These are phyloP conservation scores for Cetraspora pellucida DNA, from an alignment of 192 early-diverging fungal genomes.

Conservation along the genomic window DNA sequence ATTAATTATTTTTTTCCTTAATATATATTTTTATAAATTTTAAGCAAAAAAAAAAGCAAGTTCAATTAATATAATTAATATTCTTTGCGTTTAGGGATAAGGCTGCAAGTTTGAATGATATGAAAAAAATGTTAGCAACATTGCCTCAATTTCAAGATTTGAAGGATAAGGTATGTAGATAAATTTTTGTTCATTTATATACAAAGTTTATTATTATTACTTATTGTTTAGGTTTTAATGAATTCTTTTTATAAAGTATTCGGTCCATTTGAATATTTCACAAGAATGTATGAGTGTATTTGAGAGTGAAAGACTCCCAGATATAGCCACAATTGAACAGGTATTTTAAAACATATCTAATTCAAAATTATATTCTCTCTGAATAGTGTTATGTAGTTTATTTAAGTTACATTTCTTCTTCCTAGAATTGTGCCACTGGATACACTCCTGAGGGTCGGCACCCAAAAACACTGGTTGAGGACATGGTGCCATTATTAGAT, in stretches of 20 bases:
- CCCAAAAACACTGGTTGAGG: conserved; percentile 69
- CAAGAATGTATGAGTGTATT: conserved; percentile 81
- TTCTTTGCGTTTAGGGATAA: conserved; percentile 45
- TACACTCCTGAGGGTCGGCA: conserved; percentile 71
- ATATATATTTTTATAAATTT: too few relatives aligned
- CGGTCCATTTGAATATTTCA: conserved; percentile 78
- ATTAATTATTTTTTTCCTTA: too few relatives aligned
- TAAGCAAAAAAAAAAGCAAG: too few relatives aligned
- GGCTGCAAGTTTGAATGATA: conserved; percentile 71
- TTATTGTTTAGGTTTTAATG: too few relatives aligned
- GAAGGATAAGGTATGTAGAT: conserved; percentile 45
- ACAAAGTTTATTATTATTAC: too few relatives aligned
- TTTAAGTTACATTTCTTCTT: background rate
- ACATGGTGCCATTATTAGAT: conserved; percentile 78
- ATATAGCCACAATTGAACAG: conserved; percentile 77
- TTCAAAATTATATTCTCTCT: too few relatives aligned
- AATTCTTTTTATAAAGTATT: conserved; percentile 36
- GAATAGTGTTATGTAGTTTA: too few relatives aligned
- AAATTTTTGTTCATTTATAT: too few relatives aligned
- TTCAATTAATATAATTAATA: background rate
- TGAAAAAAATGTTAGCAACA: conserved; percentile 84
- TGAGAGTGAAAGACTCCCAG: conserved; percentile 65
- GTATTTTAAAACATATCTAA: background rate
- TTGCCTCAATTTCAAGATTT: conserved; percentile 80
- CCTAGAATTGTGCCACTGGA: conserved; percentile 75